Evolutionary conservation across 192 early-diverging fungal genomes (phyloP), one percentile per base, ranked within the genome.

Genomic region (Kickxella alabastrina): DNA sequence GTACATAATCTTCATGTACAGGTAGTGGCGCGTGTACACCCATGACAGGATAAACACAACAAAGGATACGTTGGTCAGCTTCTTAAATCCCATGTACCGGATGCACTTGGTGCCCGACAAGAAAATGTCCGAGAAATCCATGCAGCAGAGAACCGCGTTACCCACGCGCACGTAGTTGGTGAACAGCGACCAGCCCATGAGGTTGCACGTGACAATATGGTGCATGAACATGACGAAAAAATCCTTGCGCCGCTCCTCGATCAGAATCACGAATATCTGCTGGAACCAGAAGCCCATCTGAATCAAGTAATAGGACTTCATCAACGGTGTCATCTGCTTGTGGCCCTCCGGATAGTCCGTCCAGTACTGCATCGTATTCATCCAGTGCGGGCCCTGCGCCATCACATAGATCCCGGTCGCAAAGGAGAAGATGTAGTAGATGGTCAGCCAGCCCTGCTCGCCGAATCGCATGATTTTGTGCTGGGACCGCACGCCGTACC

Each of bases 51-150:
- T 65, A 45, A 91, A 85, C 6, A 80, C 23, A 6, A 68, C 80
- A 78, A 92, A 92, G 6, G 77, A 80, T 1, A 36, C 51, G 9
- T 86, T 81, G 52, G 85, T 82, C 6, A 80, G 40, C 26, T 57
- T 66, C 15, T 74, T 74, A 19, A 83, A 75, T 12, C 65, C 59
- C n/a, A 86, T 34, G 39, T 92, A 92, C 52, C 88, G 87, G 21
- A 89, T 61, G 41, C 80, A 82, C 69, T 92, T 92, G 23, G 90
- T 87, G 13, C 60, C 79, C 18, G 87, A 79, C 35, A 91, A 73
- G 49, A 87, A 82, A 28, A 92, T 83, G 62, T 92, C 90, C 14
- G 85, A 73, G 32, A 87, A 75, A 64, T 92, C 90, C 85, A 90
- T 86, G 61, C 76, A 78, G 41, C 81, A 79, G 43, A 92, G 63